Percentiles rank a stretch among this genome's conserved stretches.
phyloP scores from a whole-genome alignment of 345 rosid genomes.

The Eucalyptus grandis region DNA sequence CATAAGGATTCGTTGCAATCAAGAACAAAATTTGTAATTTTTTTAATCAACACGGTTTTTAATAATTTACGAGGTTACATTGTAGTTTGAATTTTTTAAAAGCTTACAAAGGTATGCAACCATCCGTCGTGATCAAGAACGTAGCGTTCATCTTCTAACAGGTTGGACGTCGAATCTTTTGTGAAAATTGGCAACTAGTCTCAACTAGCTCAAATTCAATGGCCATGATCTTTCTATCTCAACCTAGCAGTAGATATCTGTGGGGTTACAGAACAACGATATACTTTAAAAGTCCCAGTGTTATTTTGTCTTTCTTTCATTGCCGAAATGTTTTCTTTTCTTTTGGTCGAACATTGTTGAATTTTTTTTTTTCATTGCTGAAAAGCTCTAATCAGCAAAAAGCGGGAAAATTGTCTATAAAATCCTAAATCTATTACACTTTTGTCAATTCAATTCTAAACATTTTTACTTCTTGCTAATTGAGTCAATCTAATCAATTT shows the following conservation, averaged over 20 bases:
- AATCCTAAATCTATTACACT: no score
- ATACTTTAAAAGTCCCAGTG: background rate
- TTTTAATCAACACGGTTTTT: background rate
- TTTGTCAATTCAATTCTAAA: no score
- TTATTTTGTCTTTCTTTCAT: background rate
- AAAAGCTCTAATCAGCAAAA: background rate
- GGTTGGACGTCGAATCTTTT: background rate
- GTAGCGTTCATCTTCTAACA: background rate
- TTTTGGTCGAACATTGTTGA: background rate
- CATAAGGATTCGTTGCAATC: background rate
- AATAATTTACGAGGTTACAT: background rate
- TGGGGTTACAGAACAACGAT: no score
- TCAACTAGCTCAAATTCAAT: background rate
- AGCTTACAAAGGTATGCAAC: background rate
- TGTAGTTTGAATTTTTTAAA: background rate
- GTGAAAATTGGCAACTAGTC: background rate
- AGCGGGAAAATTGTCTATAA: no score
- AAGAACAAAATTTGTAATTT: background rate
- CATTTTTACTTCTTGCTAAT: rapidly evolving
- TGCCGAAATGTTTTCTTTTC: background rate
- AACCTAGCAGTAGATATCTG: background rate
- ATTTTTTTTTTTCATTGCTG: no score
- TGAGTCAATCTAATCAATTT: rapidly evolving
- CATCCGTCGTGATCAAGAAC: background rate
- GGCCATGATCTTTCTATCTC: background rate